Percentiles rank a stretch among this genome's conserved stretches.
Conservation (phyloP, 345 rosid species). For the Capsella bursapastoris region DNA sequence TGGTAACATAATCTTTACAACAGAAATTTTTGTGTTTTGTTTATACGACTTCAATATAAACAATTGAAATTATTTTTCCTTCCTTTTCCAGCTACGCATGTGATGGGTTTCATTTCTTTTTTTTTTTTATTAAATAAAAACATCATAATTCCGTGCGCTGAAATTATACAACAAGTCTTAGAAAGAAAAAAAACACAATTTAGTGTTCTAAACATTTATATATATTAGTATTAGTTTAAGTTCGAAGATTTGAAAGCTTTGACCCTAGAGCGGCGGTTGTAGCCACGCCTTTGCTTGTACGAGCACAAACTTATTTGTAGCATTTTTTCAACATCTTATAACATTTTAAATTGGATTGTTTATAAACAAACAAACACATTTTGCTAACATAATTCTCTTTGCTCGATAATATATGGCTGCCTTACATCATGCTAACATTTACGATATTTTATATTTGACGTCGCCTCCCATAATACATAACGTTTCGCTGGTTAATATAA, state of each 20-base stretch:
- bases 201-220: neutral
- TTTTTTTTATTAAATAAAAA: neutral
- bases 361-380: neutral
- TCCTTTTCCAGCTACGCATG: constrained; percentile 29
- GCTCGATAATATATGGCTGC: constrained; percentile 4
- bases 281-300: constrained; percentile 21
- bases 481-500: neutral
- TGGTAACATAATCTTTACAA: constrained; percentile 11
- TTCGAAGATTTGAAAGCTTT: constrained; percentile 20
- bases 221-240: neutral
- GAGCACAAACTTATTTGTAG: constrained; percentile 1
- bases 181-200: neutral
- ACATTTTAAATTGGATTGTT: neutral
- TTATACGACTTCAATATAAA: neutral
- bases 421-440: neutral
- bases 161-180: neutral
- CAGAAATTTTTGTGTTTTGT: neutral
- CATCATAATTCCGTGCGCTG: constrained; percentile 24
- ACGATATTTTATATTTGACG: neutral
- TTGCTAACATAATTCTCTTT: neutral
- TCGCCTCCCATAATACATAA: constrained; percentile 5
- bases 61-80: neutral
- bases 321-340: neutral
- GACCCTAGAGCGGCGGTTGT: constrained; percentile 27
- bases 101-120: constrained; percentile 8